Conservation (phyloP, 177 flowering plant species). For the Vitis hybrid region DNA sequence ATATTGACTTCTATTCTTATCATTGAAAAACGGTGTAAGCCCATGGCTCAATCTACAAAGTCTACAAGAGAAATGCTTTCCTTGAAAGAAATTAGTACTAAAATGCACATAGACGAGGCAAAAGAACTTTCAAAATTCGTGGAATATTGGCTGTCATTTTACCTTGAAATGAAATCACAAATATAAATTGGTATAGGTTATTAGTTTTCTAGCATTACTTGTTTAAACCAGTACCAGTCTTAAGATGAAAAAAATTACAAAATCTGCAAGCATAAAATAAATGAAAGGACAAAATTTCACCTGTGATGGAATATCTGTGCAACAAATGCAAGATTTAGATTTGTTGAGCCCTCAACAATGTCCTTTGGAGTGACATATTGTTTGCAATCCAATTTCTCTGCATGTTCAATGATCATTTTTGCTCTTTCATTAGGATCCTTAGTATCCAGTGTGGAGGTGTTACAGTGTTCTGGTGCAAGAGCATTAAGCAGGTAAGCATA, state of each 20-base stretch:
- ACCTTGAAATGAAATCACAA: no score
- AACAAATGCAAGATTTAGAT: constrained; percentile 67
- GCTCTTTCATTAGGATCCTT: constrained; percentile 79
- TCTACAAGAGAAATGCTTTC: no score
- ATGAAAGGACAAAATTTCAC: constrained; percentile 16
- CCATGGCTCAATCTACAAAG: no score
- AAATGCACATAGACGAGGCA: no score
- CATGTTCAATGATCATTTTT: constrained; percentile 69
- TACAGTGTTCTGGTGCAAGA: constrained; percentile 87
- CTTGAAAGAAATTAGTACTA: no score
- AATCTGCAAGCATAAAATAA: not conserved
- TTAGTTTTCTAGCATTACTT: no score
- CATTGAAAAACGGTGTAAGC: no score
- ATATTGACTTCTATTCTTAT: no score
- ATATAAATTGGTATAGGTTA: no score
- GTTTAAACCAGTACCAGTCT: no score
- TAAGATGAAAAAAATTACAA: not conserved
- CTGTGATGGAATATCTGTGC: constrained; percentile 66
- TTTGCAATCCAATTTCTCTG: constrained; percentile 66
- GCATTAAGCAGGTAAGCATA: constrained; percentile 84
- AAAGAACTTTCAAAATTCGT: no score
- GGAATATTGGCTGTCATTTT: no score
- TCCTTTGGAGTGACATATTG: constrained; percentile 50
- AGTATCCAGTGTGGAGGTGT: constrained; percentile 43
- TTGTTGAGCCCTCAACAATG: constrained; percentile 60